A percentile compares a stretch with the other conserved stretches of the same genome.
Evolutionary conservation across 805 yeast genomes (phyloP).

Genomic region (Metschnikowia colocasiae): DNA sequence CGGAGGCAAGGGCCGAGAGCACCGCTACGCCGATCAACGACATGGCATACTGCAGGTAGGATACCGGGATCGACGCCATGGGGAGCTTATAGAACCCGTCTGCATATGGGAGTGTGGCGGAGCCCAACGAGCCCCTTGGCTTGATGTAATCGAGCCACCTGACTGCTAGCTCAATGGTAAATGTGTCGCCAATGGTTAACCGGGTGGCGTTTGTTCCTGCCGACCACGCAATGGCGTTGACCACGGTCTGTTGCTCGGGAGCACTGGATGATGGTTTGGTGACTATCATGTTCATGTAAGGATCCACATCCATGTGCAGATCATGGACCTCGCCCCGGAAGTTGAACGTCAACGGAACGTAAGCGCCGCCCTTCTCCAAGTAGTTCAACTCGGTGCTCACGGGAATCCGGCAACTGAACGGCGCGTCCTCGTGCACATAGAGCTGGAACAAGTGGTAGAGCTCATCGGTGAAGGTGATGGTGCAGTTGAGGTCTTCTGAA

Average conservation of each 20-base stretch:
- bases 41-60: constrained; percentile 20
- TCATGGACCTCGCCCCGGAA: constrained; percentile 65
- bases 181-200: constrained; percentile 60
- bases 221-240: constrained; percentile 57
- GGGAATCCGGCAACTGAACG: constrained; percentile 66
- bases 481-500: constrained; percentile 54
- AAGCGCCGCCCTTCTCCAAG: constrained; percentile 43
- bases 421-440: constrained; percentile 74
- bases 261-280: constrained; percentile 31
- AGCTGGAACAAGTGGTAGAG: constrained; percentile 66
- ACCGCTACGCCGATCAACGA: constrained; percentile 22
- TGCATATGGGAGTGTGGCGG: constrained; percentile 28
- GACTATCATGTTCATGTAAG: constrained; percentile 50
- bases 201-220: constrained; percentile 60
- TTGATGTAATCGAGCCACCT: constrained; percentile 48
- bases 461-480: constrained; percentile 60
- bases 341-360: constrained; percentile 58
- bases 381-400: constrained; percentile 42
- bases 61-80: constrained; percentile 24
- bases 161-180: constrained; percentile 55
- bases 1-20: constrained; percentile 23
- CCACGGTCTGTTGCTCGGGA: constrained; percentile 37
- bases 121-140: constrained; percentile 17
- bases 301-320: constrained; percentile 65
- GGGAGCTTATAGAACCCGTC: constrained; percentile 43